These are phyloP conservation scores for Clitopilus passeckerianus DNA, from an alignment of 768 basidiomycete genomes.

Conservation along the genomic window DNA sequence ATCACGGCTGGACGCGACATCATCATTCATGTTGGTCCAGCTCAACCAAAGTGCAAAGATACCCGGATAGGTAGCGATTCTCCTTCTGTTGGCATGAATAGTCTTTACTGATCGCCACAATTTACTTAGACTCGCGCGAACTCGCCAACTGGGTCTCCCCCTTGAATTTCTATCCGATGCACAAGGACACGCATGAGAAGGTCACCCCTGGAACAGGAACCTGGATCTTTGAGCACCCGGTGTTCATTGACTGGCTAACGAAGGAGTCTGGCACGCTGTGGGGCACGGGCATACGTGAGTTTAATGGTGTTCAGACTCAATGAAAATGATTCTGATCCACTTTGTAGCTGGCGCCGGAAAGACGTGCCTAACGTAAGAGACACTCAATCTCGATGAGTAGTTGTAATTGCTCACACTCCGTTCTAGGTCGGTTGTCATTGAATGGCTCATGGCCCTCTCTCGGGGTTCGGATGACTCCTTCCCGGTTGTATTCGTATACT, in stretches of 20 bases:
- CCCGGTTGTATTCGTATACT: background rate
- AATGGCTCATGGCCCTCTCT: background rate
- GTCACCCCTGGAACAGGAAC: background rate
- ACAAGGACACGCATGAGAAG: background rate
- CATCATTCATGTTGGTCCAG: too few relatives aligned
- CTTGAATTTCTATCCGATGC: background rate
- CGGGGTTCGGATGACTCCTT: background rate
- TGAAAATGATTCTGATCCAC: background rate
- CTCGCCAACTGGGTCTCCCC: background rate
- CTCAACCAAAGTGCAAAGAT: too few relatives aligned
- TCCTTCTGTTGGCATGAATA: too few relatives aligned
- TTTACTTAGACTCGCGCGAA: background rate
- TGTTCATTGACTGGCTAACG: background rate
- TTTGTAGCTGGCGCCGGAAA: background rate
- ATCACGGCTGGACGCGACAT: too few relatives aligned
- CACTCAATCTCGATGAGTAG: background rate
- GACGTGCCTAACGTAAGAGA: background rate
- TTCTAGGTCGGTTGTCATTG: background rate
- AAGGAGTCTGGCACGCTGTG: background rate
- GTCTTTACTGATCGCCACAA: too few relatives aligned
- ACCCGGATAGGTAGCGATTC: too few relatives aligned
- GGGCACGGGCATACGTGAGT: background rate
- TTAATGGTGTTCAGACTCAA: background rate
- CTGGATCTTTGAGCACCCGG: background rate
- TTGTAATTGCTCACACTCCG: background rate